Evolutionary conservation across 768 basidiomycete species (phyloP).

Genomic region (Termitomyces sp.): DNA sequence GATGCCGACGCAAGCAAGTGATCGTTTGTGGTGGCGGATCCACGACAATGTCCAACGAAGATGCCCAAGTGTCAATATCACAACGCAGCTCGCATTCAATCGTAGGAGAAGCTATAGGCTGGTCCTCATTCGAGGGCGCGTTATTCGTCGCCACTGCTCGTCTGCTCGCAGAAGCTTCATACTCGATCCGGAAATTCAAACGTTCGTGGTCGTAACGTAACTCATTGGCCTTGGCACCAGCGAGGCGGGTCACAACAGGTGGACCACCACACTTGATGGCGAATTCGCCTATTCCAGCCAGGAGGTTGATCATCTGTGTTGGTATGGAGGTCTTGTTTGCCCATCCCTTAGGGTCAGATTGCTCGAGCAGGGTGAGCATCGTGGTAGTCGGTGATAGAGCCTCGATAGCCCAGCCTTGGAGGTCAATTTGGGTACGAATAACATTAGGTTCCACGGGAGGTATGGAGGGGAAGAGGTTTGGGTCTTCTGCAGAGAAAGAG

Average conservation of each 20-base stretch:
- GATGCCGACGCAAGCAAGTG: conserved; percentile 82
- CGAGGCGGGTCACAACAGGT: conserved; percentile 82
- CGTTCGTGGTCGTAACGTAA: conserved; percentile 88
- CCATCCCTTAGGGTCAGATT: conserved; percentile 98
- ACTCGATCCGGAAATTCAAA: conserved; percentile 78
- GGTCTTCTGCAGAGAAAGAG: conserved; percentile 90
- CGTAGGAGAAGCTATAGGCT: conserved; percentile 38
- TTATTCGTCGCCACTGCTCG: conserved; percentile 26
- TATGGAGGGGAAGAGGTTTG: conserved; percentile 76
- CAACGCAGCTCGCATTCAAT: conserved; percentile 92
- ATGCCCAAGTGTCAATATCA: conserved; percentile 87
- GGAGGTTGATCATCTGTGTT: conserved; percentile 84
- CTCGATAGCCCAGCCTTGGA: conserved; percentile 99
- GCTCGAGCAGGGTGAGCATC: conserved; percentile 88
- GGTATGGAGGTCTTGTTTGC: conserved; percentile 93
- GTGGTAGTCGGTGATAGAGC: conserved; percentile 93
- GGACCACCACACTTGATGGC: conserved; percentile 95
- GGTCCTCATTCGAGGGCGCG: conserved; percentile 24
- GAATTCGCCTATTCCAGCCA: conserved; percentile 94
- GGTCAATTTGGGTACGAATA: conserved; percentile 92
- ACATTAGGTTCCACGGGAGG: conserved; percentile 69
- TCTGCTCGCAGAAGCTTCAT: conserved; percentile 63
- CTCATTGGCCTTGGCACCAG: conserved; percentile 71
- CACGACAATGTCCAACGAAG: conserved; percentile 81
- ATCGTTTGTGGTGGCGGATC: conserved; percentile 90